Percentiles rank a stretch among this genome's conserved stretches.
Conservation (phyloP, 257 asterid species). For the Plantago major region DNA sequence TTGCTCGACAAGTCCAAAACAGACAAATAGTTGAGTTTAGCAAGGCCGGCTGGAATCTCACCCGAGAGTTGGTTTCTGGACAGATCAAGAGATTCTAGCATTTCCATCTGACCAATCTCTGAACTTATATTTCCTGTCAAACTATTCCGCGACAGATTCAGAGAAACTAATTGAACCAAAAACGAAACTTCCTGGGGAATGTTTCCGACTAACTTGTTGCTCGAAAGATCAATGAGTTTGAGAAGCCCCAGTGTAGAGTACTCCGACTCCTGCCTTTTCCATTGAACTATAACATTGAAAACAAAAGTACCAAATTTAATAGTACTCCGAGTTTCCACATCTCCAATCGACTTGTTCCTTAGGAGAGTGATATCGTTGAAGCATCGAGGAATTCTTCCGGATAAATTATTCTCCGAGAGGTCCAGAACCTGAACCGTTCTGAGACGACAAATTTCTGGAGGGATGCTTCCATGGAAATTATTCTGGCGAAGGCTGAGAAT, state of each 20-base stretch:
- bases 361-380: neutral
- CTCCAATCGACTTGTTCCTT: neutral
- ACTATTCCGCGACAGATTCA: neutral
- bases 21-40: neutral
- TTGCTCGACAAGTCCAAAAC: conserved; percentile 1
- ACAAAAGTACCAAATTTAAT: too few species aligned
- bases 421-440: too few species aligned
- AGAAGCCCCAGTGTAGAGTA: too few species aligned
- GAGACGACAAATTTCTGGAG: too few species aligned
- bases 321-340: too few species aligned
- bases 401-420: too few species aligned
- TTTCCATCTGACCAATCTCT: neutral
- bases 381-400: neutral
- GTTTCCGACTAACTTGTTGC: neutral
- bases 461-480: too few species aligned
- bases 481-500: too few species aligned
- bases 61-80: neutral
- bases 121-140: neutral
- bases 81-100: neutral
- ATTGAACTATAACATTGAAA: neutral
- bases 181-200: neutral
- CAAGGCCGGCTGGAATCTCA: neutral
- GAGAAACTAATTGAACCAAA: neutral
- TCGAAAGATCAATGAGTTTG: neutral
- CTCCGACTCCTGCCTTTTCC: neutral